Evolutionary conservation across 2,329 filamentous ascomycete genomes (phyloP), one percentile per base, ranked within the genome.

Genomic region (Trichoderma atroviride): DNA sequence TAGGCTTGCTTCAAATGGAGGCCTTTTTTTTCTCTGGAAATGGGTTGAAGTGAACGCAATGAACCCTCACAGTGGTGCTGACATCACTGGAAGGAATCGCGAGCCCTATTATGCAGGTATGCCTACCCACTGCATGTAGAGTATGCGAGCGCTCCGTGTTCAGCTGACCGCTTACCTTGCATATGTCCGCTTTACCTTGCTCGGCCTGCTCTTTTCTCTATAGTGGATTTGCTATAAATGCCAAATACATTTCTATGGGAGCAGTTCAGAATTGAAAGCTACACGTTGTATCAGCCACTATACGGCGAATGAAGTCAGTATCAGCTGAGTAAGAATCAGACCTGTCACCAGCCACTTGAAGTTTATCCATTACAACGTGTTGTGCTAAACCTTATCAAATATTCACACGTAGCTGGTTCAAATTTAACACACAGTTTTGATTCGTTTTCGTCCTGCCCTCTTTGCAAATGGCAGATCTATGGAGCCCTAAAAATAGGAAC

Each of bases 291-390:
- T 56, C 63, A 35, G 53, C 47, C 47, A 5, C 6, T 50, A 35
- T 58, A 16, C 37, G 13, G 11, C 37, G 27, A 29, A 10, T 47
- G 37, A 50, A 56, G 63, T 66, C 53, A 33, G 14, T 27, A 59
- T 67, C 40, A 67, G 63, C 63, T 67, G 63, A 67, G 37, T 59
- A 22, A 67, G 63, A 67, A 52, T 19, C 53, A 52, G 55, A 67
- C 37, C 55, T 67, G 63, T 67, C 55, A 67, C 63, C 63, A 67
- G 63, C 63, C 63, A 67, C 63, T 16, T 2, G 56, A 67, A 67
- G 63, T 56, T 37, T 59, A 67, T 58, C n/a, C 29, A 58, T 57
- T 31, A 67, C 53, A 16, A 14, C n/a, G 27, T 33, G 37, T 16
- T 14, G 22, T 67, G 13, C 22, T 35, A 58, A 59, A 47, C 37